A percentile compares a stretch with the other conserved stretches of the same genome.
Conservation (phyloP, 2,329 filamentous ascomycete species). For the Hypoxylon sp. region DNA sequence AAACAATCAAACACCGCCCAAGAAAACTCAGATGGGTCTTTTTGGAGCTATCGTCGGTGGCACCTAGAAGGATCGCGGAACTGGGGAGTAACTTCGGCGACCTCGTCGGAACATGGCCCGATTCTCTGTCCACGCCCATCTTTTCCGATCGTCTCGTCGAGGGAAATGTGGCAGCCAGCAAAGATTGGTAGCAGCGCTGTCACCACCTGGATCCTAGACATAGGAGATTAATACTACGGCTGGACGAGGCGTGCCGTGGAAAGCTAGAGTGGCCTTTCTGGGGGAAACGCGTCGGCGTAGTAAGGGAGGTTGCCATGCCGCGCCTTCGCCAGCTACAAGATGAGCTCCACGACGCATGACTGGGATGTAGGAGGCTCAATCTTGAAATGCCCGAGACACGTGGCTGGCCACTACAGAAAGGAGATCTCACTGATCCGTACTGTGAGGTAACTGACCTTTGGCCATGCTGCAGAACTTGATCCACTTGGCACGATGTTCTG, state of each 20-base stretch:
- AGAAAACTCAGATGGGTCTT: slow-evolving; percentile 22
- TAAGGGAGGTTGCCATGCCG: slow-evolving; percentile 11
- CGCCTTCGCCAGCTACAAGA: slow-evolving; percentile 9
- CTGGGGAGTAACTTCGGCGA: slow-evolving; percentile 12
- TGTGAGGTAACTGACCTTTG: no score
- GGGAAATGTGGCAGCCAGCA: slow-evolving; percentile 10
- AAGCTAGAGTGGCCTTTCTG: slow-evolving; percentile 14
- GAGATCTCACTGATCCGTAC: slow-evolving; percentile 20
- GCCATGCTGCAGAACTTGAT: no score
- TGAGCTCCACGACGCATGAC: slow-evolving; percentile 16
- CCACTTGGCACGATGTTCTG: slow-evolving; percentile 28
- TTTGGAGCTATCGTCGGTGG: slow-evolving; percentile 26
- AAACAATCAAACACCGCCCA: slow-evolving; percentile 20
- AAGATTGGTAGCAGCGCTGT: slow-evolving; percentile 24
- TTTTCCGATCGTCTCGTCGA: slow-evolving; percentile 10
- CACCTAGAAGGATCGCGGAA: slow-evolving; percentile 16
- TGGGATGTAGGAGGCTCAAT: slow-evolving; percentile 25
- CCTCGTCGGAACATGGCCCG: no score
- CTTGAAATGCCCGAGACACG: slow-evolving; percentile 33
- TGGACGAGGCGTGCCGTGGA: slow-evolving; percentile 23
- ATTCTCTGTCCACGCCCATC: slow-evolving; percentile 1
- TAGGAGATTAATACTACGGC: slow-evolving; percentile 29
- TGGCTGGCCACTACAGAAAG: slow-evolving; percentile 25
- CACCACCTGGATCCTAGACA: slow-evolving; percentile 18
- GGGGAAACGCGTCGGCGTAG: slow-evolving; percentile 11